Base-by-base conservation (phyloP, 768 basidiomycete species). In the Royoungia palumana region DNA sequence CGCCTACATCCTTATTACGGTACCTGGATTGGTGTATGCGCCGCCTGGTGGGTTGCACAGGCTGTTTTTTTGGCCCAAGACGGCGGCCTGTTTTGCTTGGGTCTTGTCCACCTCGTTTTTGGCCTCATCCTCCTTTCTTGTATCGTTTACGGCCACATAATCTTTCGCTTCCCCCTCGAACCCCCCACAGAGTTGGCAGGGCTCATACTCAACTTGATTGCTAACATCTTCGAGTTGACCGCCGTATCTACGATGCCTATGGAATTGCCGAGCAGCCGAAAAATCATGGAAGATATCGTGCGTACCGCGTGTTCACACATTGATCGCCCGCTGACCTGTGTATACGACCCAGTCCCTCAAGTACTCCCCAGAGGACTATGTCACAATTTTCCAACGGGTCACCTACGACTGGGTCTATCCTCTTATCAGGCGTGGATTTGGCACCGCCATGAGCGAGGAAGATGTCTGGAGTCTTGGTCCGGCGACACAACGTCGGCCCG, bases 401-500 rank as follows among this genome's bases (percentile, higher is more conserved):
- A 80, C 85, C 1, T 89, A 89, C 57, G 68, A 60, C 30, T 91
- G 89, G 87, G 72, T 89, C 25, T 75, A 79, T 38, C 86, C 85
- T 2, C 73, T 89, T 5, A 72, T 89, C 36, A 65, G 68, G 58
- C 74, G 72, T 3, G 78, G 79, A 13, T 72, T 70, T 9, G 51
- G 50, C 46, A 72, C 70, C 5, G 87, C 83, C 2, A 71, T 92
- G 40, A 75, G 81, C 40, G 87, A 91, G 59, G 68, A 74, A 1
- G 87, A 90, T 47, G 79, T 91, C 1, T 89, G 85, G 84, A 51
- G 71, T 40, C 72, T 91, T 20, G 87, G 85, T 54, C 82, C 85
- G 1, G 83, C 79, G 0, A 67, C 82, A 54, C 83, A 82, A 55
- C 83, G 85, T 1, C 77, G 80, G 1, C 79, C 86, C 0, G 64